Evolutionary conservation across 306 rosid genomes (phyloP).

Genomic region (Cicer bijugum): DNA sequence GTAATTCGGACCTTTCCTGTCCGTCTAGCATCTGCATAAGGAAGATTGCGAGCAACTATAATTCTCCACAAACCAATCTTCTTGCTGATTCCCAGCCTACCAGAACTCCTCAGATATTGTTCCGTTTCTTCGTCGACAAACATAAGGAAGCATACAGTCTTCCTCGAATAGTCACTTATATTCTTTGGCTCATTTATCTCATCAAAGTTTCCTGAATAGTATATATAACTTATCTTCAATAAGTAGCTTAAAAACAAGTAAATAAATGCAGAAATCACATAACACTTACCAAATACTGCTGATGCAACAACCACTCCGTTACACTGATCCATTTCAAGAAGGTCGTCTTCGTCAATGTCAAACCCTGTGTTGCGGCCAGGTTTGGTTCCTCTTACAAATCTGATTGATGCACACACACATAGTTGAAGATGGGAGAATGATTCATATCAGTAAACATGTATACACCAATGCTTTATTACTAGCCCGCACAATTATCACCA

Average conservation of each 20-base stretch:
- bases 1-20: slow-evolving; percentile 75
- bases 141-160: slow-evolving; percentile 85
- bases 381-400: slow-evolving; percentile 73
- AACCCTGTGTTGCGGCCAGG: slow-evolving; percentile 88
- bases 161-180: slow-evolving; percentile 73
- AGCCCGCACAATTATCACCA: slow-evolving; percentile 15
- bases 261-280: slow-evolving; percentile 33
- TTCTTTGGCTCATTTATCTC: slow-evolving; percentile 76
- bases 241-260: slow-evolving; percentile 35
- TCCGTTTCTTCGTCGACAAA: slow-evolving; percentile 86
- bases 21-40: slow-evolving; percentile 81
- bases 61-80: slow-evolving; percentile 86
- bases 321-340: slow-evolving; percentile 79
- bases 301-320: slow-evolving; percentile 89
- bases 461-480: background rate
- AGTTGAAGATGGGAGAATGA: slow-evolving; percentile 40
- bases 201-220: slow-evolving; percentile 78
- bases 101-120: slow-evolving; percentile 56
- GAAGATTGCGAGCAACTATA: slow-evolving; percentile 73
- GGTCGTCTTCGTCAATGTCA: slow-evolving; percentile 78
- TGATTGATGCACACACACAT: slow-evolving; percentile 53
- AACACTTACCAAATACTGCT: slow-evolving; percentile 75
- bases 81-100: slow-evolving; percentile 58
- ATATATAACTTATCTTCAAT: slow-evolving; percentile 41
- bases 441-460: slow-evolving; percentile 26